Base-by-base conservation (phyloP, 495 filamentous ascomycete genomes). In the Hyaloscypha finlandica region DNA sequence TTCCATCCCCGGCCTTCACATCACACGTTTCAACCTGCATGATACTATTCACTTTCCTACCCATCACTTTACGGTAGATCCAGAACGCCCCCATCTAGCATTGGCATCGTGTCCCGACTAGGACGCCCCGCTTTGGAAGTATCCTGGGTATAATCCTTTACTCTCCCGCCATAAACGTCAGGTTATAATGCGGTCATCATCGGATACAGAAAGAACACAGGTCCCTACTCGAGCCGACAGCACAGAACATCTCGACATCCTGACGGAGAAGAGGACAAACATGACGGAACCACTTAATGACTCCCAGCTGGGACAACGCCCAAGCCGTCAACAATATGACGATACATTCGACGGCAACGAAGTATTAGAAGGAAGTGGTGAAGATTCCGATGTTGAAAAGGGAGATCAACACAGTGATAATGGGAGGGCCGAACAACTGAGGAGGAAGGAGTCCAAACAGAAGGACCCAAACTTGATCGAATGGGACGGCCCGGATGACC, bases 401-500 rank as follows among this genome's bases (percentile, higher is more conserved):
- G 69, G 65, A 59, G 30, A 66, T 45, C 59, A 52, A 3, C 19
- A 19, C 2, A 37, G 22, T 5, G 37, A 63, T 11, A 32, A 20
- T 3, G 19, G 16, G 45, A 63, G 19, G 45, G 45, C 60, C 4
- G 37, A 51, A 20, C n/a, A 20, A 20, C 20, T 33, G 14, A 61
- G 29, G 19, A 56, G 32, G 53, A 53, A 58, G 29, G 37, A 61
- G 29, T 14, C 48, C 3, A 37, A 68, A 57, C 32, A 63, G 31
- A 66, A 61, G 51, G 70, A 72, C 39, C 70, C 66, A 1, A 72
- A 72, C 64, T 55, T 74, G 16, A 86, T 91, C 30, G 88, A 89
- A 70, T 92, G 90, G 68, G 87, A 90, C 25, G 89, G 89, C 1
- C 81, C 83, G 0, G 81, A 88, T 61, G 89, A 92, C 72, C 87